Percentiles rank a stretch among this genome's conserved stretches.
These are phyloP conservation scores for Paramarasmius palmivorus DNA, from an alignment of 1,284 basidiomycete genomes.

Conservation along the genomic window DNA sequence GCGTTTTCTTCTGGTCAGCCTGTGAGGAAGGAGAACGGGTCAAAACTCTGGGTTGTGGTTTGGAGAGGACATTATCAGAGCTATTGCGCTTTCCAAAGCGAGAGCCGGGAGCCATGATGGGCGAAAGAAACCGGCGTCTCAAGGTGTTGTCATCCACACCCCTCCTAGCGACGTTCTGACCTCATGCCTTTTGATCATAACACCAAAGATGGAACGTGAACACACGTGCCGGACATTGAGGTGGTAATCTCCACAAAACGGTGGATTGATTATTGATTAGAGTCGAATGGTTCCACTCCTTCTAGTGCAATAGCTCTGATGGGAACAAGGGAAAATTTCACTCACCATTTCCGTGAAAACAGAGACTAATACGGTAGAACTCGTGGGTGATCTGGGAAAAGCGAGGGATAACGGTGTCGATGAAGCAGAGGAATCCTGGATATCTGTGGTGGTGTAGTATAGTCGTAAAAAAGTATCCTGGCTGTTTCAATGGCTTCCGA, in stretches of 20 bases:
- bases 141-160: too few species aligned
- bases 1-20: constrained; percentile 38
- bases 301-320: not conserved
- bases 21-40: constrained; percentile 50
- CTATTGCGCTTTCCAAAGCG: constrained; percentile 44
- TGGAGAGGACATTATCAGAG: constrained; percentile 36
- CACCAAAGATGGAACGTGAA: constrained; percentile 1
- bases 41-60: constrained; percentile 41
- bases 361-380: not conserved
- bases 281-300: not conserved
- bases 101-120: constrained; percentile 46
- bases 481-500: too few species aligned
- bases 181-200: constrained; percentile 22
- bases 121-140: constrained; percentile 18
- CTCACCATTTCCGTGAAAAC: constrained; percentile 8
- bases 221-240: constrained; percentile 10
- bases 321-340: not conserved
- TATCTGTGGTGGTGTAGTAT: not conserved
- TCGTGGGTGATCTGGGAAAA: not conserved
- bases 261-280: not conserved
- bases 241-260: not conserved
- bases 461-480: not conserved
- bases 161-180: constrained; percentile 19
- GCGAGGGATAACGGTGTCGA: not conserved
- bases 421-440: not conserved